phyloP scores from a whole-genome alignment of 2,329 filamentous ascomycete species.

The Apiospora aurea region DNA sequence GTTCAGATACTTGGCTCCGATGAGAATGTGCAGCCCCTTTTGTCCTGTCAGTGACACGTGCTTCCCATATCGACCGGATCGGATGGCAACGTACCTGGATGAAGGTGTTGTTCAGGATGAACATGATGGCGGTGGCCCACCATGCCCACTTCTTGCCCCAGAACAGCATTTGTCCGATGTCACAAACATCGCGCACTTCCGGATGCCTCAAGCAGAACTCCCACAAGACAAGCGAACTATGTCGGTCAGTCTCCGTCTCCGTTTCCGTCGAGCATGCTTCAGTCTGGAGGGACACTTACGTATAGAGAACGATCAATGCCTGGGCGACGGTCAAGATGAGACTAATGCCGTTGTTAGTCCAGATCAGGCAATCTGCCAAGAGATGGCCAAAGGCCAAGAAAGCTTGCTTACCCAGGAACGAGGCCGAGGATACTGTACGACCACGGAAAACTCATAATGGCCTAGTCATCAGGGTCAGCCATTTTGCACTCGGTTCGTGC shows the following conservation, averaged over 20 bases:
- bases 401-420: conserved; percentile 69
- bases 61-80: not conserved
- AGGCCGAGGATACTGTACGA: conserved; percentile 89
- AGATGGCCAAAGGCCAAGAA: conserved; percentile 29
- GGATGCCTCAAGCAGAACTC: conserved; percentile 91
- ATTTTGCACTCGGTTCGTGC: not conserved
- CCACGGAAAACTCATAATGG: conserved; percentile 95
- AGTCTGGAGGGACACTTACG: conserved; percentile 54
- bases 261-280: not conserved
- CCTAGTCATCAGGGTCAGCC: conserved; percentile 37
- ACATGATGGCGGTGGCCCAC: conserved; percentile 81
- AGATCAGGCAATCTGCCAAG: conserved; percentile 27
- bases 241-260: conserved; percentile 32
- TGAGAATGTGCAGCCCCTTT: conserved; percentile 80
- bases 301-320: conserved; percentile 83
- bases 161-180: conserved; percentile 95
- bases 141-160: conserved; percentile 80
- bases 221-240: conserved; percentile 47
- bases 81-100: conserved; percentile 65
- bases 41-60: not conserved
- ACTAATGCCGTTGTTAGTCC: conserved; percentile 35
- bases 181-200: conserved; percentile 90
- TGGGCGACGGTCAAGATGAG: conserved; percentile 83
- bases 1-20: conserved; percentile 87
- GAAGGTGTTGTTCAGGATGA: conserved; percentile 92